phyloP scores from a whole-genome alignment of 768 basidiomycete genomes.

The Suillus bovinus region DNA sequence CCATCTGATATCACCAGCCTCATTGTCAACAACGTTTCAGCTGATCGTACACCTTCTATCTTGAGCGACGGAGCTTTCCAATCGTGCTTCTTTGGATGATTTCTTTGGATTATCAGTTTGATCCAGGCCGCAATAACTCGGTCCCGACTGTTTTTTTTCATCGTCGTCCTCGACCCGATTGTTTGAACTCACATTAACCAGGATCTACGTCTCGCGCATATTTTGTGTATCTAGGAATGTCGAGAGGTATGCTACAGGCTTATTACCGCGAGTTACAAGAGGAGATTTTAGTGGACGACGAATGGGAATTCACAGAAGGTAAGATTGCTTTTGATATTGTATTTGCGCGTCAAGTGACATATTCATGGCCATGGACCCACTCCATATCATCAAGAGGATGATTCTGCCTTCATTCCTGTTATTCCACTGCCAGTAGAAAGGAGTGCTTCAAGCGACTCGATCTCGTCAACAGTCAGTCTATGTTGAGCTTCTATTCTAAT shows the following conservation, averaged over 20 bases:
- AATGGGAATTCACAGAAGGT: background rate
- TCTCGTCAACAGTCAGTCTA: conserved; percentile 10
- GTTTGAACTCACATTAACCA: background rate
- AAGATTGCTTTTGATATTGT: background rate
- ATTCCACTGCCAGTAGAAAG: background rate
- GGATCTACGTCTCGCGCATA: background rate
- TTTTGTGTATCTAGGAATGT: background rate
- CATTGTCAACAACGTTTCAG: conserved; percentile 1
- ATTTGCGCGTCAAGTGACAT: background rate
- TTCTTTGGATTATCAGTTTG: background rate
- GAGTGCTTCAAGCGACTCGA: conserved; percentile 8
- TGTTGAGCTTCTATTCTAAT: background rate
- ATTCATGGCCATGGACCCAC: background rate
- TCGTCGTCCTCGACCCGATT: background rate
- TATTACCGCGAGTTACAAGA: conserved; percentile 4
- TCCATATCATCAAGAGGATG: background rate
- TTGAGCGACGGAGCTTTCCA: conserved; percentile 4
- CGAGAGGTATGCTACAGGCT: background rate
- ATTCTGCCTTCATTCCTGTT: background rate
- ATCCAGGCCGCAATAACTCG: background rate
- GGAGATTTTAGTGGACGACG: background rate
- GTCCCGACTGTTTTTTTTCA: background rate
- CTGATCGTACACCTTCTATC: background rate
- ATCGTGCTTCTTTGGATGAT: conserved; percentile 2
- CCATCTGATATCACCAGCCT: background rate